Conservation (phyloP, 768 basidiomycete species). For the Calvatia gigantea region DNA sequence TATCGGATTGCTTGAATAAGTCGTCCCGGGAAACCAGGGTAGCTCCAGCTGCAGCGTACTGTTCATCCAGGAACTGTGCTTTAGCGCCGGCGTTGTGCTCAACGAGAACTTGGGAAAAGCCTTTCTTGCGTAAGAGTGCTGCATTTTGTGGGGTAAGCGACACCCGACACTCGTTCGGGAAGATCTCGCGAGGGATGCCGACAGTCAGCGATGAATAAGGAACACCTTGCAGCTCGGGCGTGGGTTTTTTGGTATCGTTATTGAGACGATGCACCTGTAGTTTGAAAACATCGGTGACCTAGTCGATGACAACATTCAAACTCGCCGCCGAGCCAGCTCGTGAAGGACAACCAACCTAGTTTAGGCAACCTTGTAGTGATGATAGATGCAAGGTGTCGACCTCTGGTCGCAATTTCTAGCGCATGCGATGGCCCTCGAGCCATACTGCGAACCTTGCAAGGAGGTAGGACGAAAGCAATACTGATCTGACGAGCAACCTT, state of each 20-base stretch:
- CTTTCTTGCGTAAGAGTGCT: slow-evolving; percentile 74
- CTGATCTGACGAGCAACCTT: slow-evolving; percentile 6
- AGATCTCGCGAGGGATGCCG: slow-evolving; percentile 76
- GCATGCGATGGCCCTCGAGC: slow-evolving; percentile 26
- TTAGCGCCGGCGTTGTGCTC: slow-evolving; percentile 67
- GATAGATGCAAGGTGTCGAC: slow-evolving; percentile 18
- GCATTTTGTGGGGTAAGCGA: slow-evolving; percentile 80
- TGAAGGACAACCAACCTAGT: neutral
- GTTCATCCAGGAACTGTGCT: slow-evolving; percentile 79
- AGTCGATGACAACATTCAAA: neutral
- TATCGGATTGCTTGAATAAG: slow-evolving; percentile 66
- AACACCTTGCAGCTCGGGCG: slow-evolving; percentile 29
- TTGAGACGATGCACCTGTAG: slow-evolving; percentile 23
- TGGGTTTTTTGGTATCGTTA: slow-evolving; percentile 24
- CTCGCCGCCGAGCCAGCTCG: neutral
- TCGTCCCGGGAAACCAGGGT: slow-evolving; percentile 71
- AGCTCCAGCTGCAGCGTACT: slow-evolving; percentile 77
- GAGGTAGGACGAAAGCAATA: slow-evolving; percentile 9
- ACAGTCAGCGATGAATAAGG: slow-evolving; percentile 74
- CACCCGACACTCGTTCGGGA: slow-evolving; percentile 76
- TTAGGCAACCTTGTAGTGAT: slow-evolving; percentile 3
- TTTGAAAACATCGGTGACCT: slow-evolving; percentile 33
- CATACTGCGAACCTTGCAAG: slow-evolving; percentile 22
- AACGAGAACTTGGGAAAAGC: slow-evolving; percentile 69
- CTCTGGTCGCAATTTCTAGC: slow-evolving; percentile 22